These are phyloP conservation scores for Pseudogymnoascus verrucosus DNA, from an alignment of 2,329 filamentous ascomycete genomes.

Conservation along the genomic window DNA sequence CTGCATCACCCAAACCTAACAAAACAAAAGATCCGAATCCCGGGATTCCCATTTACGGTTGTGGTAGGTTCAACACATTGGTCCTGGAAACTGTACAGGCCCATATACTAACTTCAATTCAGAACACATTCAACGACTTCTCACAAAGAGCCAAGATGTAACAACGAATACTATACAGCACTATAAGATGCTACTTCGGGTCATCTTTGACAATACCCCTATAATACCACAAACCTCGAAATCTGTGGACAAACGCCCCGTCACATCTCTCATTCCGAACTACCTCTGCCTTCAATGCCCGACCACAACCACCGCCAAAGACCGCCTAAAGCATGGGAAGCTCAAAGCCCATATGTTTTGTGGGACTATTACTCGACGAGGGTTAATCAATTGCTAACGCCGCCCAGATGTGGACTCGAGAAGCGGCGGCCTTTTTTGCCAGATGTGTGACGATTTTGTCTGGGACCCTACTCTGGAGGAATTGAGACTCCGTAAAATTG, in stretches of 20 bases:
- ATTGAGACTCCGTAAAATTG: slow-evolving; percentile 61
- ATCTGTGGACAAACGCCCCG: slow-evolving; percentile 44
- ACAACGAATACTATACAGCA: slow-evolving; percentile 62
- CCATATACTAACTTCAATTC: slow-evolving; percentile 24
- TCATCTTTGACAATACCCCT: slow-evolving; percentile 60
- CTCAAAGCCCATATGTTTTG: slow-evolving; percentile 68
- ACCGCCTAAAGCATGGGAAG: slow-evolving; percentile 57
- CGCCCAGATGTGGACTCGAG: slow-evolving; percentile 67
- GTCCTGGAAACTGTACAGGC: slow-evolving; percentile 6
- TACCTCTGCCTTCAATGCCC: slow-evolving; percentile 70
- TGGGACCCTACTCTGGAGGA: slow-evolving; percentile 77
- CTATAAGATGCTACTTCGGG: slow-evolving; percentile 64
- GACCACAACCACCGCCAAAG: slow-evolving; percentile 57
- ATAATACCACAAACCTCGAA: slow-evolving; percentile 60
- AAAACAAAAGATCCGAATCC: slow-evolving; percentile 52
- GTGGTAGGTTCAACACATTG: slow-evolving; percentile 41
- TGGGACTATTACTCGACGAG: slow-evolving; percentile 33
- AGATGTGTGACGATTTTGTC: slow-evolving; percentile 74
- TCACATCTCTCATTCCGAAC: slow-evolving; percentile 58
- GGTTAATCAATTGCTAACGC: slow-evolving; percentile 10
- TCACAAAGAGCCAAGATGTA: slow-evolving; percentile 52
- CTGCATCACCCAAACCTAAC: slow-evolving; percentile 24
- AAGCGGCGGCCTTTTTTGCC: slow-evolving; percentile 68
- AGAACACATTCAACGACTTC: slow-evolving; percentile 67
- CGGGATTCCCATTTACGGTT: slow-evolving; percentile 55